Evolutionary conservation across 441 rosid genomes (phyloP).

Genomic region (Gossypium trilobum): DNA sequence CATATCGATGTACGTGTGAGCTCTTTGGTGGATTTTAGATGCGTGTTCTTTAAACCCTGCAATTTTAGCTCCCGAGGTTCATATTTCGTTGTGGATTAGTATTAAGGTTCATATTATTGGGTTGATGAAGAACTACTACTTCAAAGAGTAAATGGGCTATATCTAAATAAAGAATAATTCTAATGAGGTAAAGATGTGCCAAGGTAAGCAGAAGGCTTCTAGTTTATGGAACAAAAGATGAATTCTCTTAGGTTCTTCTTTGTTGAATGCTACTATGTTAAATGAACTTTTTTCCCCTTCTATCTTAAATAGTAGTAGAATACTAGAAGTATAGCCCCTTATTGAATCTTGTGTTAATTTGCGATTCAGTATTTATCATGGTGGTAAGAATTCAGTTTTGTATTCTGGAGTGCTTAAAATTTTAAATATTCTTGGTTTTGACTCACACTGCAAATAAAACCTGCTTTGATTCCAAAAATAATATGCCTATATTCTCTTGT

Average conservation of each 20-base stretch:
- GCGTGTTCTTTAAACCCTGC: neutral
- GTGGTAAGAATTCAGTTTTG: too few relatives aligned
- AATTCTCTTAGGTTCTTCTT: constrained; percentile 5
- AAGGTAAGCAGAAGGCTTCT: neutral
- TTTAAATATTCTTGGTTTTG: neutral
- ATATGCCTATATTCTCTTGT: neutral
- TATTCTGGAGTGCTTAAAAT: neutral
- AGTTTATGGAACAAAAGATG: neutral
- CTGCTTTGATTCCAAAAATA: neutral
- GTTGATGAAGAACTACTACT: neutral
- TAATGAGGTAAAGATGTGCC: neutral
- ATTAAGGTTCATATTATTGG: neutral
- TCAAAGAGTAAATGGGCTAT: neutral
- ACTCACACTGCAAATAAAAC: neutral
- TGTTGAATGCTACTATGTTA: neutral
- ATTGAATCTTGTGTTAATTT: too few relatives aligned
- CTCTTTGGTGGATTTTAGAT: neutral
- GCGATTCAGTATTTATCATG: too few relatives aligned
- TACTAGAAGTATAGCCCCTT: too few relatives aligned
- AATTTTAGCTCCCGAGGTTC: neutral
- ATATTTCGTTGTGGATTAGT: neutral
- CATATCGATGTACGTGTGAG: neutral
- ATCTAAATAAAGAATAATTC: neutral
- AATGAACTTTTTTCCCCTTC: neutral
- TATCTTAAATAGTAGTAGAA: neutral